Percentiles rank a stretch among this genome's conserved stretches.
Conservation (phyloP, 352 stramenopile species). For the Blastocystis sp. region DNA sequence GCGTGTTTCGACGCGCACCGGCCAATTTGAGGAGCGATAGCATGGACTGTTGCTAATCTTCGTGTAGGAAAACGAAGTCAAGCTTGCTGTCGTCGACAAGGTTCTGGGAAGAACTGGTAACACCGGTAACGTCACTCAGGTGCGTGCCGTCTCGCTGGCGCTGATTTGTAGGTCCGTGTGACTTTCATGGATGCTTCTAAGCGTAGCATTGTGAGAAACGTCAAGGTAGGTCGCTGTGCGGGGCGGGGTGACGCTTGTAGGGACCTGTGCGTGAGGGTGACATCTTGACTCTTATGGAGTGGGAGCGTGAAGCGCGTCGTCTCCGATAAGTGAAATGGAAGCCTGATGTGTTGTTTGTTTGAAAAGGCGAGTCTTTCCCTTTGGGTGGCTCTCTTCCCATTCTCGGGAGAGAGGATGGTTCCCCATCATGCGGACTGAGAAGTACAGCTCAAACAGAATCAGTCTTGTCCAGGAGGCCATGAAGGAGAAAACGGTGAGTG, state of each 20-base stretch:
- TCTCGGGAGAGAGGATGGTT: no score
- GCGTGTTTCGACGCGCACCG: background rate
- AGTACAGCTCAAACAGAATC: no score
- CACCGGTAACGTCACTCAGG: slow-evolving; percentile 99
- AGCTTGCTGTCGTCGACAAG: slow-evolving; percentile 97
- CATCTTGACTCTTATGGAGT: slow-evolving; percentile 99
- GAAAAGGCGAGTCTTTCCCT: no score
- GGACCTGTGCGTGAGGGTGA: slow-evolving; percentile 82
- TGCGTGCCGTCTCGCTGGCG: background rate
- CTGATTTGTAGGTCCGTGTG: slow-evolving; percentile 83
- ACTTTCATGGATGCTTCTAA: slow-evolving; percentile 99
- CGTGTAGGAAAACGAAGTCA: slow-evolving; percentile 81
- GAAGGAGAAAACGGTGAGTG: background rate
- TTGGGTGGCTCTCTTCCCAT: no score
- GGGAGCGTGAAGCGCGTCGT: slow-evolving; percentile 97
- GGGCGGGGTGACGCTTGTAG: background rate
- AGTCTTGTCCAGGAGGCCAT: no score
- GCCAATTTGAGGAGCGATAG: background rate
- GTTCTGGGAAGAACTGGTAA: slow-evolving; percentile 98
- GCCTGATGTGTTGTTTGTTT: slow-evolving; percentile 50
- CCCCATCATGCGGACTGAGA: no score
- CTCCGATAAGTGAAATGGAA: slow-evolving; percentile 88
- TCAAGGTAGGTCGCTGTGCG: slow-evolving; percentile 97
- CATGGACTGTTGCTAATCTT: slow-evolving; percentile 28
- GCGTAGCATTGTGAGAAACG: slow-evolving; percentile 99